Evolutionary conservation across 225 moss, liverwort and hornwort species (phyloP), one percentile per base, ranked within the genome.

Genomic region (Sphagnum tenellum): DNA sequence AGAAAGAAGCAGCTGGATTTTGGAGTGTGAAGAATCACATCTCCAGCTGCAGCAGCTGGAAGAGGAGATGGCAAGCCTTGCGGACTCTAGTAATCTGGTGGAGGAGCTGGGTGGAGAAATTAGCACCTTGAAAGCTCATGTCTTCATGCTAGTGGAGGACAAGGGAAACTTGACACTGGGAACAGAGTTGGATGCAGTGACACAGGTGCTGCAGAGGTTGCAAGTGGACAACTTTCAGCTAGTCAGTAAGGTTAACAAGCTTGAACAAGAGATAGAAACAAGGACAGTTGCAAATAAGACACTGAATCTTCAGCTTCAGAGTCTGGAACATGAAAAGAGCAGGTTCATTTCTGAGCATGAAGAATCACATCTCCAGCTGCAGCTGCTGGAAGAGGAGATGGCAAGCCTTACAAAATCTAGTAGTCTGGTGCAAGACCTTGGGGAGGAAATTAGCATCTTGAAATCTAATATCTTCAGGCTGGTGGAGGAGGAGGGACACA

Each of bases 131-230:
- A 60, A 13, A 14, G 13, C 13, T 4, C 4, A 14, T 13, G 51
- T 74, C 45, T 67, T 60, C 46, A 67, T 63, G 55, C 73, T 73
- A 8, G 64, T 67, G 72, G 63, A 14, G 4, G 59, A 60, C 14
- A 60, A 60, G 59, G 45, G 5, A 44, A 60, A 44, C 59, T 3
- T 60, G 59, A 44, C 29, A 29, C 29, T 29, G 45, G 76, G 71
- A 48, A 73, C 68, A 46, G 76, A 66, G 62, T 74, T 81, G 51
- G 76, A 81, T 6, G 80, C 76, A 62, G 70, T 71, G 68, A 74
- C 68, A 65, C 71, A 60, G 51, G 59, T 71, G 65, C 54, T 76
- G 0, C 71, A 71, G 62, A 71, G 55, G 46, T 69, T 74, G 66
- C 73, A 77, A 63, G 58, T 53, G 59, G 73, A 81, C 51, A 76